Conservation (phyloP, 192 early-diverging fungal species). For the Rhizoclosmatium sp. region DNA sequence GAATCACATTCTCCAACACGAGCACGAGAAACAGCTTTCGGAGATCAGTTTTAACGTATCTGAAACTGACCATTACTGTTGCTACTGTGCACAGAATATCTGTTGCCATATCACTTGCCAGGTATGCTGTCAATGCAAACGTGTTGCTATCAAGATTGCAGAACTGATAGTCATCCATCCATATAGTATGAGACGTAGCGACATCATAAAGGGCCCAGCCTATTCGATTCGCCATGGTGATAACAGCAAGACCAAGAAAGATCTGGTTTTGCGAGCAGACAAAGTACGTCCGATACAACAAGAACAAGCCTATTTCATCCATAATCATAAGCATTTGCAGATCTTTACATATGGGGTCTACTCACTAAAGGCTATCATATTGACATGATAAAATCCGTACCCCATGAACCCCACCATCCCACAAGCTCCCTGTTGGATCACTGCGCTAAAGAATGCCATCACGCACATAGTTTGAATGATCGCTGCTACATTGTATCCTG, state of each 20-base stretch:
- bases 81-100: constrained; percentile 19
- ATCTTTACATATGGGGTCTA: background rate
- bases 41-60: background rate
- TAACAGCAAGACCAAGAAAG: background rate
- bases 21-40: background rate
- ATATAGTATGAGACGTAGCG: background rate
- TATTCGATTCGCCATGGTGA: background rate
- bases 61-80: background rate
- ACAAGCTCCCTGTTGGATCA: background rate
- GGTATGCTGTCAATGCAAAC: background rate
- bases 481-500: background rate
- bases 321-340: background rate
- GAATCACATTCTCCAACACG: background rate
- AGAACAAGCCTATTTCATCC: background rate
- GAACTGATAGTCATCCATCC: background rate
- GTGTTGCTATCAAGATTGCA: background rate
- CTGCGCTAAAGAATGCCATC: background rate
- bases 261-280: background rate
- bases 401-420: background rate
- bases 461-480: background rate
- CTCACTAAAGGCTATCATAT: constrained; percentile 11
- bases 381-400: background rate
- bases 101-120: background rate
- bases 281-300: constrained; percentile 8
- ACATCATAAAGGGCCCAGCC: background rate